Percentiles rank a stretch among this genome's conserved stretches.
Conservation (phyloP, 768 basidiomycete species). For the Amanita phalloides region DNA sequence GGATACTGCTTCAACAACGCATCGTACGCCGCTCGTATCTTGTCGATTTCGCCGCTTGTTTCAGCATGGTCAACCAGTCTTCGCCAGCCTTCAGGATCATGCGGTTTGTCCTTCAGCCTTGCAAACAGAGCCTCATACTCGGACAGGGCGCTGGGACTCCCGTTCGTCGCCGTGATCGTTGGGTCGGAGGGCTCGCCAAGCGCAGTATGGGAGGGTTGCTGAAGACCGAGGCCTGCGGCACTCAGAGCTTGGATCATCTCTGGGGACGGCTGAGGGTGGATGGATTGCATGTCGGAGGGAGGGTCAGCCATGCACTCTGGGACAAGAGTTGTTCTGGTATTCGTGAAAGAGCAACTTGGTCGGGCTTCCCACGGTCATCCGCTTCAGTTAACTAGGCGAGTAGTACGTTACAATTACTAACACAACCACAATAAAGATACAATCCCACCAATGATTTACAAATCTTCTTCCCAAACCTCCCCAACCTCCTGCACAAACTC, state of each 20-base stretch:
- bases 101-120: slow-evolving; percentile 54
- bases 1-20: slow-evolving; percentile 78
- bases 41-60: slow-evolving; percentile 64
- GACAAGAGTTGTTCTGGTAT: slow-evolving; percentile 2
- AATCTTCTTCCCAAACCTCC: slow-evolving; percentile 4
- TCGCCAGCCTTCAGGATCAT: slow-evolving; percentile 73
- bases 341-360: background rate
- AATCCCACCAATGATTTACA: background rate
- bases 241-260: slow-evolving; percentile 25
- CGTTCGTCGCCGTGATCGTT: background rate
- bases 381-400: background rate
- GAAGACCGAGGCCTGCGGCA: background rate
- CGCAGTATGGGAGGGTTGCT: background rate
- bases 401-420: slow-evolving; percentile 1
- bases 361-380: background rate
- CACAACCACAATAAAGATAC: slow-evolving; percentile 4
- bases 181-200: background rate
- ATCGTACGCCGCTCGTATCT: slow-evolving; percentile 75
- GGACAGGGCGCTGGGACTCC: slow-evolving; percentile 12
- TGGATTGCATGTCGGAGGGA: slow-evolving; percentile 19
- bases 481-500: slow-evolving; percentile 62
- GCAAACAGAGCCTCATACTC: slow-evolving; percentile 59
- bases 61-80: slow-evolving; percentile 71
- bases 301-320: slow-evolving; percentile 7
- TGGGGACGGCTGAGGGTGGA: slow-evolving; percentile 22